Conservation (phyloP, 164 flowering plant species). For the Liriodendron chinense region DNA sequence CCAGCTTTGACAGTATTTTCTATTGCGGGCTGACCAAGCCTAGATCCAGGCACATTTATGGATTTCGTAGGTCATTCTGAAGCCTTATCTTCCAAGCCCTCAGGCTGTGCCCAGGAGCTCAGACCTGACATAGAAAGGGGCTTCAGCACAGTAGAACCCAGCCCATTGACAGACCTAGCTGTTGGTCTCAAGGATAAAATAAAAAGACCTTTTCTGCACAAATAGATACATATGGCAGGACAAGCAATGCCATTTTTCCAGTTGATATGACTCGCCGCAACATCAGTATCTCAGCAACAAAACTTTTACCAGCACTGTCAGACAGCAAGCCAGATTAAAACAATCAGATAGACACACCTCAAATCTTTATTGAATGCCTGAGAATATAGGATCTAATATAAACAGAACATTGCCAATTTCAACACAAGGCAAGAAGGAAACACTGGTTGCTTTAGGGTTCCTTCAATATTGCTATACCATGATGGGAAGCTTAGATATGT, state of each 20-base stretch:
- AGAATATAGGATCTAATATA: neutral
- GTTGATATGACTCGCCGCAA: constrained; percentile 65
- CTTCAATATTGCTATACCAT: too few relatives aligned
- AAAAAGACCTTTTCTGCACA: constrained; percentile 84
- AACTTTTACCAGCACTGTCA: constrained; percentile 95
- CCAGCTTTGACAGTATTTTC: neutral
- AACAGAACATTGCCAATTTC: neutral
- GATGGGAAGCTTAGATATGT: too few relatives aligned
- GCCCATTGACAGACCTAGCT: neutral
- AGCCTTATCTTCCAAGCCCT: neutral
- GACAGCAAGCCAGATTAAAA: constrained; percentile 7
- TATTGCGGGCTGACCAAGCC: neutral
- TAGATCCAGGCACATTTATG: neutral
- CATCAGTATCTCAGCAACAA: constrained; percentile 98
- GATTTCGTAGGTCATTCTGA: neutral
- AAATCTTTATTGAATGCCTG: neutral
- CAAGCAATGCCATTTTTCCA: constrained; percentile 94
- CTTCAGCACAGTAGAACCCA: neutral
- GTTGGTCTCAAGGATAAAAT: neutral
- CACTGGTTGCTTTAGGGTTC: neutral
- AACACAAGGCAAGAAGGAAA: neutral
- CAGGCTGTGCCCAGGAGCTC: neutral
- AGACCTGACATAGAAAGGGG: neutral
- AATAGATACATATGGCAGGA: constrained; percentile 94
- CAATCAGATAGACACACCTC: neutral